Conservation (phyloP, 2,329 filamentous ascomycete genomes). For the Exophiala sp. region DNA sequence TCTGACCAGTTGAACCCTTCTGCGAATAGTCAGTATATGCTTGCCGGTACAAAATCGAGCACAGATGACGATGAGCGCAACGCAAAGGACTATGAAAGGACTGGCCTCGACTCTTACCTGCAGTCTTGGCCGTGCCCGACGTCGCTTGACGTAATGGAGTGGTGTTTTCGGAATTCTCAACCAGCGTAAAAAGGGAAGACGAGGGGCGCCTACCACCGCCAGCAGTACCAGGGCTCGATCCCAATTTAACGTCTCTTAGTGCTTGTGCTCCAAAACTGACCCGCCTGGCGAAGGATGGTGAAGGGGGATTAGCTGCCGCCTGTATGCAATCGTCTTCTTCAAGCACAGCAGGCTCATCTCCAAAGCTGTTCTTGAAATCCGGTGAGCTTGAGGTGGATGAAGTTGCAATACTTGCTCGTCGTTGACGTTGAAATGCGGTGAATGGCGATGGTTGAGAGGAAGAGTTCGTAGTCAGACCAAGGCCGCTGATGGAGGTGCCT, state of each 20-base stretch:
- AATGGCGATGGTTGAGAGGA: conserved; percentile 48
- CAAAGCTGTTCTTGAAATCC: conserved; percentile 32
- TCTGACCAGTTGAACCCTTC: conserved; percentile 97
- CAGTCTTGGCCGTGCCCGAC: conserved; percentile 30
- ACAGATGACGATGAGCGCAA: background rate
- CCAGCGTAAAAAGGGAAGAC: conserved; percentile 39
- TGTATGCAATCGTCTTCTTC: conserved; percentile 74
- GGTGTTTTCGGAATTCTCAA: conserved; percentile 27
- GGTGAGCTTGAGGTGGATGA: conserved; percentile 44
- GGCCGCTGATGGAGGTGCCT: conserved; percentile 66
- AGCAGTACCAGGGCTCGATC: conserved; percentile 62
- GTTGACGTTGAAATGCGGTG: conserved; percentile 48
- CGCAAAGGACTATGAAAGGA: conserved; percentile 31
- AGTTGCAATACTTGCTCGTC: conserved; percentile 68
- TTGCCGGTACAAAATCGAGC: background rate
- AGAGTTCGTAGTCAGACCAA: conserved; percentile 69
- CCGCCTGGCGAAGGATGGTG: conserved; percentile 72
- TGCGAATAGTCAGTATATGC: conserved; percentile 52
- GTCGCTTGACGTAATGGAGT: conserved; percentile 22
- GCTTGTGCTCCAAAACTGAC: conserved; percentile 88
- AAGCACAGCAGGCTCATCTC: conserved; percentile 43
- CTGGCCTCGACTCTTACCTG: conserved; percentile 57
- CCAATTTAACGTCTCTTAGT: conserved; percentile 64
- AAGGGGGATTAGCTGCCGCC: conserved; percentile 58
- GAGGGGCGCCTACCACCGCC: conserved; percentile 56